Conservation (phyloP, 176 grass and related monocot genomes). For the Pontederia crassipes region DNA sequence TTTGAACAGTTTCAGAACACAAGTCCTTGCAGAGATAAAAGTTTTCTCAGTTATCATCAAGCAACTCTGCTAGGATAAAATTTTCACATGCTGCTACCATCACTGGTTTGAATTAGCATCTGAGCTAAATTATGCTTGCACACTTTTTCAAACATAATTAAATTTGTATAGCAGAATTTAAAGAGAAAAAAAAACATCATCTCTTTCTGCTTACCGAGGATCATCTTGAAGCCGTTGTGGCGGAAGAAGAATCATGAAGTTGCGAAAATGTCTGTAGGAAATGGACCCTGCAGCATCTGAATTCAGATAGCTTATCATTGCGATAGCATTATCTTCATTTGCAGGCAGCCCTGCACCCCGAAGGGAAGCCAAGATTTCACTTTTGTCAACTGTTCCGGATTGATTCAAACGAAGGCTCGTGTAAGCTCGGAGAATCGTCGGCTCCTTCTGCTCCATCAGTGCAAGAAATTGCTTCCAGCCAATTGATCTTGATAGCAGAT, state of each 20-base stretch:
- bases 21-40: too few relatives aligned
- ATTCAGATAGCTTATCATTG: slow-evolving; percentile 88
- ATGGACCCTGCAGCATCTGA: slow-evolving; percentile 61
- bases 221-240: slow-evolving; percentile 87
- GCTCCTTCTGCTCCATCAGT: slow-evolving; percentile 98
- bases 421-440: slow-evolving; percentile 84
- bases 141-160: too few relatives aligned
- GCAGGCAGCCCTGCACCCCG: slow-evolving; percentile 69
- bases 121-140: too few relatives aligned
- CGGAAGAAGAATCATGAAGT: slow-evolving; percentile 96
- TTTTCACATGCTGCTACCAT: too few relatives aligned
- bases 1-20: too few relatives aligned
- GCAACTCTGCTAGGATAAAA: too few relatives aligned
- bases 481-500: slow-evolving; percentile 86
- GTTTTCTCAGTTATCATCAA: too few relatives aligned
- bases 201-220: slow-evolving; percentile 40
- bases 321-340: slow-evolving; percentile 80
- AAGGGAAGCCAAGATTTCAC: slow-evolving; percentile 79
- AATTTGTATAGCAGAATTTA: too few relatives aligned
- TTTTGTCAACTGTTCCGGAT: slow-evolving; percentile 91
- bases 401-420: slow-evolving; percentile 85
- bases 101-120: too few relatives aligned
- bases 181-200: too few relatives aligned
- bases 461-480: slow-evolving; percentile 93
- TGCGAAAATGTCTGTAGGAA: slow-evolving; percentile 94